Evolutionary conservation across 2,329 filamentous ascomycete species (phyloP), one percentile per base, ranked within the genome.

Genomic region (Ceratocystis alfenasii): DNA sequence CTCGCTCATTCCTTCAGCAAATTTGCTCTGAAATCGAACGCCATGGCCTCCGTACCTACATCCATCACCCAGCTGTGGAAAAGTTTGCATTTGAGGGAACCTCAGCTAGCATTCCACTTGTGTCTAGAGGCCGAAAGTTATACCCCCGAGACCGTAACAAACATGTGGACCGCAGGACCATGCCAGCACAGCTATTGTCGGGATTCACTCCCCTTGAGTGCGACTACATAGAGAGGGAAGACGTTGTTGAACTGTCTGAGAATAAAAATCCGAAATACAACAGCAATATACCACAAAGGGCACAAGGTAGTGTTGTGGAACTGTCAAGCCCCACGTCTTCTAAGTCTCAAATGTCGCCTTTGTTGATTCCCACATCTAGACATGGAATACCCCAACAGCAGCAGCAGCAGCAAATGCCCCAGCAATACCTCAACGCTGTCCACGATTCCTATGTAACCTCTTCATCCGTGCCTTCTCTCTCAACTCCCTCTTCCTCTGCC

Each of bases 1-100:
- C 90, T 0, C 85, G 87, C 57, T 89, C 89, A 0, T 96, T 96
- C 73, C 78, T 95, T n/a, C 85, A 87, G 10, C 92, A 96, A 72
- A 78, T 93, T 0, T 83, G 91, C 67, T 80, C 92, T n/a, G 92
- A 96, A 70, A 83, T 96, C 7, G 84, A 90, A 45, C 73, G 74
- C 41, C 81, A 79, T 68, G 76, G 74, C 1, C 72, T 83, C 30
- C 69, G 72, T 2, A 68, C 72, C 2, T 71, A 72, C 10, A 73
- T 78, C 8, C 71, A 70, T 7, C 69, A 79, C n/a, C 74, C 78
- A 0, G 70, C 69, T 2, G 69, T 79, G 15, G 70, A 71, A 15
- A 73, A 72, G 46, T 73, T 76, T 57, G 72, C 72, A 12, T 73
- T 74, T 50, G 71, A 71, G 2, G 69, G 69, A 7, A 68, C 71